Conservation (phyloP, 306 rosid species). For the Fragaria vesca region DNA sequence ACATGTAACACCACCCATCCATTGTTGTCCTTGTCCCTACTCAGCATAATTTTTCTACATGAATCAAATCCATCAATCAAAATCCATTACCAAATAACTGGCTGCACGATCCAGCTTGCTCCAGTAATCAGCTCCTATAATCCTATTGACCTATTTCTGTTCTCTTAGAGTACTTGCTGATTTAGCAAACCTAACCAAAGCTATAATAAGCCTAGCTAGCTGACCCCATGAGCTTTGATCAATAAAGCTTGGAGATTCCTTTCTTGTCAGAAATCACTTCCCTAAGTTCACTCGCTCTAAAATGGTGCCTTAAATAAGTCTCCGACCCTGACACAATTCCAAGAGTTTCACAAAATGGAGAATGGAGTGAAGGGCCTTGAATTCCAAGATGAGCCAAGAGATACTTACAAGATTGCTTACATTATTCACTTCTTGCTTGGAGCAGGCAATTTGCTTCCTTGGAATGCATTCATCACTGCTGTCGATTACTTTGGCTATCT, state of each 20-base stretch:
- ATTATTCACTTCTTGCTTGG: slow-evolving; percentile 85
- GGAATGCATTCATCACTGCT: slow-evolving; percentile 96
- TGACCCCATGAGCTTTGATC: slow-evolving; percentile 13
- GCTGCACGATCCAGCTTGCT: slow-evolving; percentile 19
- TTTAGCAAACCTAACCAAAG: slow-evolving; percentile 13
- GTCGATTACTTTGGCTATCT: slow-evolving; percentile 82
- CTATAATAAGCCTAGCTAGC: slow-evolving; percentile 23
- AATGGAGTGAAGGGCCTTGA: slow-evolving; percentile 37
- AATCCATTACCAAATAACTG: slow-evolving; percentile 26
- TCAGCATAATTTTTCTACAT: slow-evolving; percentile 42
- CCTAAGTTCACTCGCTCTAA: slow-evolving; percentile 2
- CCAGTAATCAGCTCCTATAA: background rate
- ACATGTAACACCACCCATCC: slow-evolving; percentile 66
- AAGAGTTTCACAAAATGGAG: slow-evolving; percentile 43
- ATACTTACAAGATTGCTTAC: slow-evolving; percentile 65
- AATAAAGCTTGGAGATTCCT: slow-evolving; percentile 33
- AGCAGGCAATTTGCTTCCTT: slow-evolving; percentile 86
- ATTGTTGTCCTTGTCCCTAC: slow-evolving; percentile 83
- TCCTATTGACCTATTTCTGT: background rate
- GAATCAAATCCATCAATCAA: slow-evolving; percentile 73
- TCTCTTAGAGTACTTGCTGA: background rate
- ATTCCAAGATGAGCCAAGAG: slow-evolving; percentile 45
- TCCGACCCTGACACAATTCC: slow-evolving; percentile 10
- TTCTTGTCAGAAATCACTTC: slow-evolving; percentile 44
- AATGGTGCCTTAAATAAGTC: slow-evolving; percentile 23